A percentile compares a stretch with the other conserved stretches of the same genome.
Evolutionary conservation across 805 yeast species (phyloP).

Genomic region (Saitoella complicata): DNA sequence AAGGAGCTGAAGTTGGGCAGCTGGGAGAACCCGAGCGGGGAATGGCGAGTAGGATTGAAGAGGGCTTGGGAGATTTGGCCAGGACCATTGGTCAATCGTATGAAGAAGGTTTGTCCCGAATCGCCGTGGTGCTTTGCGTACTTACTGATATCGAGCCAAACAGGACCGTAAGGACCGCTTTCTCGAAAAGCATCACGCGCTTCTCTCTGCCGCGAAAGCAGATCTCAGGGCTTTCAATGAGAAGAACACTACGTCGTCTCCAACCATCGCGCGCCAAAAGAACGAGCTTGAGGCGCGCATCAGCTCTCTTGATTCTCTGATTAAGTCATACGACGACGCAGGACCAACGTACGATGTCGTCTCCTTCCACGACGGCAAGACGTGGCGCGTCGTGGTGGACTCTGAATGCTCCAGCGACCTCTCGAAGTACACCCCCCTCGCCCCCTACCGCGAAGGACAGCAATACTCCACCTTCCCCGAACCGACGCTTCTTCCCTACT

Average conservation of each 20-base stretch:
- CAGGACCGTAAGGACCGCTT: neutral
- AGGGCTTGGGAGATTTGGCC: slow-evolving; percentile 1
- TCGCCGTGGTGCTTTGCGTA: no score
- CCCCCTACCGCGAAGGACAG: neutral
- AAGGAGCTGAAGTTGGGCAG: neutral
- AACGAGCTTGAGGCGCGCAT: slow-evolving; percentile 2
- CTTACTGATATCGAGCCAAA: no score
- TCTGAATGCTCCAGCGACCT: neutral
- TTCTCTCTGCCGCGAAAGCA: neutral
- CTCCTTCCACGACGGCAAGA: slow-evolving; percentile 1
- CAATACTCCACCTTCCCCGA: neutral
- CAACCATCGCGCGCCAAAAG: neutral
- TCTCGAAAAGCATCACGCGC: neutral
- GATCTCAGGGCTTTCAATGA: neutral
- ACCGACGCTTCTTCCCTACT: neutral
- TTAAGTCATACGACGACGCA: neutral
- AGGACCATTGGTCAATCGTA: neutral
- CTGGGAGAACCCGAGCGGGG: slow-evolving; percentile 2
- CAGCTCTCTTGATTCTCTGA: neutral
- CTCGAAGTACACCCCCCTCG: neutral
- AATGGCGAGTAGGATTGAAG: slow-evolving; percentile 3
- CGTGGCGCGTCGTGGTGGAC: slow-evolving; percentile 1
- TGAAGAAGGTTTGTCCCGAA: neutral
- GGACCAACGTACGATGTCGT: slow-evolving; percentile 1
- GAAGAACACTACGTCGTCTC: neutral